These are phyloP conservation scores for Climacium dendroides DNA, from an alignment of 225 moss, liverwort and hornwort species.

Conservation along the genomic window DNA sequence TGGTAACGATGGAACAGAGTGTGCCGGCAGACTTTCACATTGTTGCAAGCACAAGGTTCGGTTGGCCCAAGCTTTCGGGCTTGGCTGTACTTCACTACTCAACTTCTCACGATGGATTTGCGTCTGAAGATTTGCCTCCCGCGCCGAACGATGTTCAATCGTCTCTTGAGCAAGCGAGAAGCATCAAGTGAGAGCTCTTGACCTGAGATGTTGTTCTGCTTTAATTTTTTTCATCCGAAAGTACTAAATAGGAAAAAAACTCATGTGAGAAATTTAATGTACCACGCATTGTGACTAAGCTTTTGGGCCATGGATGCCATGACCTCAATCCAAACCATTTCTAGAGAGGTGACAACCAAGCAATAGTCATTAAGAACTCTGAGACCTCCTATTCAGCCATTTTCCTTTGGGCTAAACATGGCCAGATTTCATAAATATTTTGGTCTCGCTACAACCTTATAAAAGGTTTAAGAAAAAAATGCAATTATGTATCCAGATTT, in stretches of 20 bases:
- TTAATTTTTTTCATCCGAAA: not conserved
- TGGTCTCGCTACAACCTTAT: too few species aligned
- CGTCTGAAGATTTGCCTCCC: conserved; percentile 1
- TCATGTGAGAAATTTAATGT: not conserved
- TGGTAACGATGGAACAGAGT: conserved; percentile 32
- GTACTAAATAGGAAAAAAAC: not conserved
- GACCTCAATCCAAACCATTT: not conserved
- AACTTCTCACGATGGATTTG: not conserved
- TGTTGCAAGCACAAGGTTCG: conserved; percentile 26
- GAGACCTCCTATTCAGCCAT: not conserved
- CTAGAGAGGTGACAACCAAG: not conserved
- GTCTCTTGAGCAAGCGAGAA: conserved; percentile 33
- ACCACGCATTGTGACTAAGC: not conserved
- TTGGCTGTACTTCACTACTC: conserved; percentile 31
- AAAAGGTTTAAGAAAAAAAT: not conserved
- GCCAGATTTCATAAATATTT: not conserved
- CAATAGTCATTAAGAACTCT: not conserved
- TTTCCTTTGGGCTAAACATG: not conserved
- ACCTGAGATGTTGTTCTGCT: not conserved
- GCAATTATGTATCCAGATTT: not conserved
- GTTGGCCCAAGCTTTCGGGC: conserved; percentile 3
- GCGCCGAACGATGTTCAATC: conserved; percentile 10
- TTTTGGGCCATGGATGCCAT: not conserved
- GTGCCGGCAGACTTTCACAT: conserved; percentile 31
- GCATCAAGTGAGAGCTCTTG: conserved; percentile 11